These are phyloP conservation scores for Aspergillus sp. DNA, from an alignment of 2,329 filamentous ascomycete genomes.

Conservation along the genomic window DNA sequence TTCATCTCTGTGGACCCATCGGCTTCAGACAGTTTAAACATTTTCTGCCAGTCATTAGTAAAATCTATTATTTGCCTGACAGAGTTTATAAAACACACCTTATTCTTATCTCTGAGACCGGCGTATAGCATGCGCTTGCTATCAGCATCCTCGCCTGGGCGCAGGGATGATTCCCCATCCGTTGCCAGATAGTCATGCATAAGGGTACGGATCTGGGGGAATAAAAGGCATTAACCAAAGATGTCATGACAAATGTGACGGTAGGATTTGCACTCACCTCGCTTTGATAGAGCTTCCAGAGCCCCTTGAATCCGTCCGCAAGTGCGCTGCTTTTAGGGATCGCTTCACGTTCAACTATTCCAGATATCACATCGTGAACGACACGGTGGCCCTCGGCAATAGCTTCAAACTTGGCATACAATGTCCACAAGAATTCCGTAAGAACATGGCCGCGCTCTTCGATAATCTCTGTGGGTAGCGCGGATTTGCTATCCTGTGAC, in stretches of 20 bases:
- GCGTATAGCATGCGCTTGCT: slow-evolving; percentile 53
- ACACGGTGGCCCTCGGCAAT: slow-evolving; percentile 94
- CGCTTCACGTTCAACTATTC: slow-evolving; percentile 80
- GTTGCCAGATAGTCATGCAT: slow-evolving; percentile 95
- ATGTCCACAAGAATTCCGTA: slow-evolving; percentile 83
- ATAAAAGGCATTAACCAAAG: neutral
- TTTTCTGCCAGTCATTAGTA: slow-evolving; percentile 48
- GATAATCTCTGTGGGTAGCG: slow-evolving; percentile 67
- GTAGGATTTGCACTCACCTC: slow-evolving; percentile 49
- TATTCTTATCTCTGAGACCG: slow-evolving; percentile 47
- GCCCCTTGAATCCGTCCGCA: slow-evolving; percentile 85
- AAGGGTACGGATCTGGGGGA: slow-evolving; percentile 69
- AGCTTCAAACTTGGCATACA: slow-evolving; percentile 96
- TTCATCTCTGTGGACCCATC: slow-evolving; percentile 76
- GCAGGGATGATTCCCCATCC: slow-evolving; percentile 70
- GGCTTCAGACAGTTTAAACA: slow-evolving; percentile 78
- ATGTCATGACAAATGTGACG: neutral
- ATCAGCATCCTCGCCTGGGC: slow-evolving; percentile 48
- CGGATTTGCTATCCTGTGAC: slow-evolving; percentile 47
- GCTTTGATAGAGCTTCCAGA: slow-evolving; percentile 98
- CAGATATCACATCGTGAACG: slow-evolving; percentile 85
- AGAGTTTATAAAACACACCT: slow-evolving; percentile 27
- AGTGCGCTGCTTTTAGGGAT: slow-evolving; percentile 61
- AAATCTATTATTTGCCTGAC: neutral
- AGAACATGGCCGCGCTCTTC: slow-evolving; percentile 80